Evolutionary conservation across 352 stramenopile species (phyloP).

Genomic region (Pythium utonaiense): DNA sequence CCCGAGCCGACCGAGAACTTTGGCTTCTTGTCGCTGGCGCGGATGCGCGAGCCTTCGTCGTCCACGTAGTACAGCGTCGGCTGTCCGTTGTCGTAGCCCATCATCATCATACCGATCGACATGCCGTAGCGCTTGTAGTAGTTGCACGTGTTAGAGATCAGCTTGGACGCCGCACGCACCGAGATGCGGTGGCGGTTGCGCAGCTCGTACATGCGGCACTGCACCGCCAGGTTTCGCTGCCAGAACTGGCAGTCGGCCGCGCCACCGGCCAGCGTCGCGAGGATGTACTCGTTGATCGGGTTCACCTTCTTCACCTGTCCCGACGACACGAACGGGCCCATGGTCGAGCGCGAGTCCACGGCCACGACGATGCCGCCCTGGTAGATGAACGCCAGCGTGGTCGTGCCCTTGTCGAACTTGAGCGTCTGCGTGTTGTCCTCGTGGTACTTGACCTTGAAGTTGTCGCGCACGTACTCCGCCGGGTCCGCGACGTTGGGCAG

Average conservation of each 20-base stretch:
- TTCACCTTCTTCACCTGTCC: slow-evolving; percentile 99
- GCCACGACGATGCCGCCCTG: slow-evolving; percentile 97
- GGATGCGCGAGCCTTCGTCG: slow-evolving; percentile 97
- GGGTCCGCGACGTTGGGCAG: slow-evolving; percentile 84
- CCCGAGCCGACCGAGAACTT: slow-evolving; percentile 99
- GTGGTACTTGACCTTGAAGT: slow-evolving; percentile 97
- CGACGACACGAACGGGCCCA: slow-evolving; percentile 98
- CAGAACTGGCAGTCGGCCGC: slow-evolving; percentile 99
- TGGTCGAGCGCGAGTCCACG: slow-evolving; percentile 98
- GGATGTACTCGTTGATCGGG: slow-evolving; percentile 99
- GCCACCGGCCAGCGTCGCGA: slow-evolving; percentile 98
- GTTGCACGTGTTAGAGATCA: slow-evolving; percentile 99
- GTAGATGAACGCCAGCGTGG: slow-evolving; percentile 99
- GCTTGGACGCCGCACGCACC: slow-evolving; percentile 97
- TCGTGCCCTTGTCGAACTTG: slow-evolving; percentile 99
- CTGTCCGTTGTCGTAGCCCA: slow-evolving; percentile 97
- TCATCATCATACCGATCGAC: slow-evolving; percentile 99
- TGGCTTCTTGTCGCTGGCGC: slow-evolving; percentile 91
- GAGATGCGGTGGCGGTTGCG: slow-evolving; percentile 99
- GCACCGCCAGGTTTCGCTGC: slow-evolving; percentile 97
- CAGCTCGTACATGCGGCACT: slow-evolving; percentile 97
- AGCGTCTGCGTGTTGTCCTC: slow-evolving; percentile 94
- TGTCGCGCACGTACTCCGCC: slow-evolving; percentile 92
- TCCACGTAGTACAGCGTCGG: slow-evolving; percentile 99
- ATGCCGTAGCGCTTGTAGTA: slow-evolving; percentile 92